Conservation (phyloP, 495 filamentous ascomycete genomes). For the Aspergillus avenaceus region DNA sequence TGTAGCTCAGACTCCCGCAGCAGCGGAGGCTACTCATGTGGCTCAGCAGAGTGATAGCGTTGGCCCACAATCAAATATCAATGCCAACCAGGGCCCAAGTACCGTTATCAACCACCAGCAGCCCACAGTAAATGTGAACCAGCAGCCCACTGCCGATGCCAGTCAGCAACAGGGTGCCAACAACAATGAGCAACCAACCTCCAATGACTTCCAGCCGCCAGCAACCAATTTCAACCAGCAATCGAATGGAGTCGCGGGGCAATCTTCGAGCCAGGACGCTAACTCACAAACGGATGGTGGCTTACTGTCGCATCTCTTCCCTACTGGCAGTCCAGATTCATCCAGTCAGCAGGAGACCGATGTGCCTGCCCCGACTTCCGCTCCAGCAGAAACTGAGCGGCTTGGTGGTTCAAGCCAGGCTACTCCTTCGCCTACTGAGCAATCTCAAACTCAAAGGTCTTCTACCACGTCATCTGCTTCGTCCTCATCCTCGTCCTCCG, state of each 20-base stretch:
- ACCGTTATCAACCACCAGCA: slow-evolving; percentile 2
- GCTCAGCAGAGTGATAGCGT: slow-evolving; percentile 5
- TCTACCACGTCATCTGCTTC: slow-evolving; percentile 1
- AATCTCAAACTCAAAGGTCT: background rate
- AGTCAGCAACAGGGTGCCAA: background rate
- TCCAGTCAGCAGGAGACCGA: background rate
- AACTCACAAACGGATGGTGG: background rate
- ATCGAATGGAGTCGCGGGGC: background rate
- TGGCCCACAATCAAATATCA: slow-evolving; percentile 4
- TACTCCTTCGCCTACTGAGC: background rate
- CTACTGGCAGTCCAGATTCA: background rate
- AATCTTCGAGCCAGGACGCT: slow-evolving; percentile 1
- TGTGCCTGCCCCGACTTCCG: background rate
- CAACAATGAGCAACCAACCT: slow-evolving; percentile 2
- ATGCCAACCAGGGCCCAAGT: background rate
- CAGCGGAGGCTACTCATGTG: background rate
- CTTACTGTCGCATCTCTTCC: background rate
- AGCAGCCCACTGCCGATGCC: slow-evolving; percentile 1
- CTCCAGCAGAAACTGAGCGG: background rate
- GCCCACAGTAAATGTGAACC: background rate
- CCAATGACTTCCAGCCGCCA: too few relatives aligned
- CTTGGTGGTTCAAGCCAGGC: slow-evolving; percentile 5
- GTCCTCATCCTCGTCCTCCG: slow-evolving; percentile 1
- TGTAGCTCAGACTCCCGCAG: slow-evolving; percentile 7
- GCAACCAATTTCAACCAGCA: background rate